Evolutionary conservation across 306 rosid species (phyloP), one percentile per base, ranked within the genome.

Genomic region (Inga oerstediana): DNA sequence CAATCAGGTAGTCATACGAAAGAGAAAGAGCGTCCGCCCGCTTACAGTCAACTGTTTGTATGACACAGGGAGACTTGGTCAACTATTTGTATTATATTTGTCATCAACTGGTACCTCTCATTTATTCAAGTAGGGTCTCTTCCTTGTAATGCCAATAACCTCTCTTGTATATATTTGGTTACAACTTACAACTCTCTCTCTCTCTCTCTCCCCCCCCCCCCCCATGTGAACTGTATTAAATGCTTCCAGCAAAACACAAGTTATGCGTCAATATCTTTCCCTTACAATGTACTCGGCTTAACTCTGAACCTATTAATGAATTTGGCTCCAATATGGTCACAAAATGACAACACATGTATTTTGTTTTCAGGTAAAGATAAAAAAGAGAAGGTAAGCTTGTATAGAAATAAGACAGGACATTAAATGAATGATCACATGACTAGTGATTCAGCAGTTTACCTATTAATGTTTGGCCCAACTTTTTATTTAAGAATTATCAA

Each of bases 211-310:
- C n/a, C 24, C 11, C 9, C 46, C 1, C 49, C 0, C 1, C 17
- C 17, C 10, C 54, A 71, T 76, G 75, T 65, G 78, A 27, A 49
- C 74, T 56, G 43, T 83, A 66, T 72, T 83, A 56, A 76, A 79
- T 80, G 75, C 72, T 86, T 24, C 34, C 3, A 39, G 20, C 44
- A 13, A 65, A 30, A 65, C 39, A 14, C 70, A 30, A 65, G 72
- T 66, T 66, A 35, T 15, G 22, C 72, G 15, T 32, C 64, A 20
- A 8, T 4, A 65, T 66, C 16, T 14, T 65, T 65, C 20, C 43
- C 11, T 65, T 58, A 3, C 16, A 66, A 66, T 34, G 34, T 66
- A 15, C 22, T 15, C 0, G 14, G 3, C 72, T 62, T 37, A 35
- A 35, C 46, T 2, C 12, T 35, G 12, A 16, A 7, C 11, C 19